Percentiles rank a stretch among this genome's conserved stretches.
phyloP scores from a whole-genome alignment of 1,284 basidiomycete species.

The Tilletiopsis washingtonensis region DNA sequence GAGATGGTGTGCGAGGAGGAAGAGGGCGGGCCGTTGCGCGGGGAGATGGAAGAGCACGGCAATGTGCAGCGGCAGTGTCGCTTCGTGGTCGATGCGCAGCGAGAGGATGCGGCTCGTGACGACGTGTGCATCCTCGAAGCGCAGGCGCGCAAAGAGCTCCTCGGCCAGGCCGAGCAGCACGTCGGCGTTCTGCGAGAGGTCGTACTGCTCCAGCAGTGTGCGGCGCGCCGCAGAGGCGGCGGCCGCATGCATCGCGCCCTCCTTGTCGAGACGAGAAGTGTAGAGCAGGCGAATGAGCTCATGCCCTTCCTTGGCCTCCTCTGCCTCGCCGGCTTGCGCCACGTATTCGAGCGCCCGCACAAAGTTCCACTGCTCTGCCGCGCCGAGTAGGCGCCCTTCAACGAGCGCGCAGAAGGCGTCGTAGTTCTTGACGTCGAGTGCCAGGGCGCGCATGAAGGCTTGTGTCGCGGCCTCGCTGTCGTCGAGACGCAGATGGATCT shows the following conservation, averaged over 20 bases:
- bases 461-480: slow-evolving; percentile 80
- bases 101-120: slow-evolving; percentile 56
- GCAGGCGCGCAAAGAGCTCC: slow-evolving; percentile 73
- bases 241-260: slow-evolving; percentile 44
- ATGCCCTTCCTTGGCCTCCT: slow-evolving; percentile 59
- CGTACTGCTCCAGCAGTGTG: slow-evolving; percentile 50
- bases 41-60: slow-evolving; percentile 75
- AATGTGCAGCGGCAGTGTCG: slow-evolving; percentile 74
- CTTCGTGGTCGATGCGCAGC: slow-evolving; percentile 30
- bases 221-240: slow-evolving; percentile 10
- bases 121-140: slow-evolving; percentile 86
- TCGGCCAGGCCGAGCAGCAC: slow-evolving; percentile 86
- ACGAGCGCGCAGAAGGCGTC: slow-evolving; percentile 88
- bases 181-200: slow-evolving; percentile 79
- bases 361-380: slow-evolving; percentile 71
- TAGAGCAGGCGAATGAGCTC: slow-evolving; percentile 87
- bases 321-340: slow-evolving; percentile 60
- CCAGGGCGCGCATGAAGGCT: slow-evolving; percentile 87
- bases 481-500: slow-evolving; percentile 87
- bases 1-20: slow-evolving; percentile 89
- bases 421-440: slow-evolving; percentile 92
- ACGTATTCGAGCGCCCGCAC: slow-evolving; percentile 73
- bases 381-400: slow-evolving; percentile 61
- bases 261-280: slow-evolving; percentile 77
- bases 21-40: slow-evolving; percentile 81